Percentiles rank a stretch among this genome's conserved stretches.
Conservation (phyloP, 1,139 yeast genomes). For the Geotrichum phurueaensis region DNA sequence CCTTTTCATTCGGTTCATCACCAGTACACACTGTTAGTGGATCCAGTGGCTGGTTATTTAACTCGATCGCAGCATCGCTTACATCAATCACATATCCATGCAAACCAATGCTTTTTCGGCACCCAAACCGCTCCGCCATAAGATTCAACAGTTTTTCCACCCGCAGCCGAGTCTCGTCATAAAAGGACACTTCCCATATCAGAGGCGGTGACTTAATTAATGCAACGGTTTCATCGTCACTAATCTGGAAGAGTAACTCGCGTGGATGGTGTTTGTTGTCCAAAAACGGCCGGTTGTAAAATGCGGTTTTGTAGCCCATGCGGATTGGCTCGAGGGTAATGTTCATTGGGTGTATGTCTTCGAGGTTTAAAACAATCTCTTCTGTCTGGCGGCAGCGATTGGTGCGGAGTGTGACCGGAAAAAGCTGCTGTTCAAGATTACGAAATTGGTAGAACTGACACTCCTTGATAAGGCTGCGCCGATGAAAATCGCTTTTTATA, state of each 20-base stretch:
- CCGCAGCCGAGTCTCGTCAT: conserved; percentile 13
- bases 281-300: conserved; percentile 55
- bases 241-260: conserved; percentile 52
- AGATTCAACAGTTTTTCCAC: neutral
- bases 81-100: conserved; percentile 12
- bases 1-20: neutral
- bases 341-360: conserved; percentile 46
- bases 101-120: conserved; percentile 4
- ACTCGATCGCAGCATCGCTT: conserved; percentile 3
- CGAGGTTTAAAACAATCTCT: conserved; percentile 52
- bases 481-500: conserved; percentile 49
- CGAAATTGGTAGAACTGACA: conserved; percentile 71
- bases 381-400: conserved; percentile 49
- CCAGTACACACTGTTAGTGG: conserved; percentile 7
- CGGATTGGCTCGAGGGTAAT: conserved; percentile 24
- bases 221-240: conserved; percentile 23
- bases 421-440: conserved; percentile 64
- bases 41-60: conserved; percentile 7
- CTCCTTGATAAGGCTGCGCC: conserved; percentile 55
- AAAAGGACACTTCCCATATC: conserved; percentile 14
- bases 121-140: conserved; percentile 1
- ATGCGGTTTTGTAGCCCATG: conserved; percentile 10
- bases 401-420: conserved; percentile 46
- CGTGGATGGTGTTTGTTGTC: conserved; percentile 43
- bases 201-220: conserved; percentile 14